Evolutionary conservation across 2,329 filamentous ascomycete genomes (phyloP), one percentile per base, ranked within the genome.

Genomic region (Venturia carpophila): DNA sequence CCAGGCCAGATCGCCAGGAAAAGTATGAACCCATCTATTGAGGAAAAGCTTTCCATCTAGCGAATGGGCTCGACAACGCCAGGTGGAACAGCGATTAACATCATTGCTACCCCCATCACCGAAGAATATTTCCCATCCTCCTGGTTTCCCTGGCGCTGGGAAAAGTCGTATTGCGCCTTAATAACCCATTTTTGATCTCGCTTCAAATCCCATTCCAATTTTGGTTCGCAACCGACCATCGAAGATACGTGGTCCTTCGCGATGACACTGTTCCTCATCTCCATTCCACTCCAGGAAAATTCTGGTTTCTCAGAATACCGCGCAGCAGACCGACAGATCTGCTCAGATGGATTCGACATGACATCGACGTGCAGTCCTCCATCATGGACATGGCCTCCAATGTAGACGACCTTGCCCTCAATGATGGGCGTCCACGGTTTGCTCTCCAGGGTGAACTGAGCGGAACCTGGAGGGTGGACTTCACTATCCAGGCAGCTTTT

Each of bases 21-120:
- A 34, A n/a, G n/a, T n/a, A n/a, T n/a, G n/a, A n/a, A n/a, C n/a
- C n/a, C 30, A 34, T 47, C 21, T 47, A 7, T n/a, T 9, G 45
- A n/a, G 17, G 17, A 47, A n/a, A 34, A 3, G 6, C 30, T 34
- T 6, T 34, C 30, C 30, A 6, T 34, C 30, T 34, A 34, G 30
- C 19, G 17, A 47, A n/a, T 47, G 21, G 45, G 15, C 19, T 47
- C 15, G 17, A n/a, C 45, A 47, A 47, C 24, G 6, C 47, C 47
- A 24, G 39, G 60, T 13, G 39, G 17, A 2, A 64, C 62, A 1
- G 24, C 30, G 2, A 64, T 41, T 13, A 24, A 41, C 58, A 65
- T 55, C 30, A 65, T 45, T 7, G 64, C 64, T 17, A 65, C 47
- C 7, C 24, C 64, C 64, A 65, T 65, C 39, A 65, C 52, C 15